phyloP scores from a whole-genome alignment of 768 basidiomycete species.

The Pulveroboletus sp. region DNA sequence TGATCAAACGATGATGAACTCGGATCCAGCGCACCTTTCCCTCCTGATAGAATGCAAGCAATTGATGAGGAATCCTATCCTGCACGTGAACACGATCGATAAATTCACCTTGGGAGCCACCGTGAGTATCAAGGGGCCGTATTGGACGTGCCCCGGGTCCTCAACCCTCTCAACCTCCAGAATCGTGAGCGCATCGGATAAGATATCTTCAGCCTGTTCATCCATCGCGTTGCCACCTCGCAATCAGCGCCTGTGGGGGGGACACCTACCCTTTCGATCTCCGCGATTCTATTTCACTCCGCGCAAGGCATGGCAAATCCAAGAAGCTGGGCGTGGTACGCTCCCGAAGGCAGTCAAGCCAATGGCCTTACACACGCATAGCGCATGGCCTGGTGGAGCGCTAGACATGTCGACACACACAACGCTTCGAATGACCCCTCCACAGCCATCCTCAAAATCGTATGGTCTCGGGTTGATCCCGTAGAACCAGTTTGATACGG shows the following conservation, averaged over 20 bases:
- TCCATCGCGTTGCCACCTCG: slow-evolving; percentile 3
- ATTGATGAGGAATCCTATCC: not conserved
- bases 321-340: not conserved
- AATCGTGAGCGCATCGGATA: slow-evolving; percentile 51
- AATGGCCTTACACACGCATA: too few relatives aligned
- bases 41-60: slow-evolving; percentile 37
- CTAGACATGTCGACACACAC: not conserved
- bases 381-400: not conserved
- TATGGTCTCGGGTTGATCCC: not conserved
- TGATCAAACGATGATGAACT: slow-evolving; percentile 4
- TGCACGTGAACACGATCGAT: not conserved
- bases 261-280: slow-evolving; percentile 14
- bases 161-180: slow-evolving; percentile 44
- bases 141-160: slow-evolving; percentile 45
- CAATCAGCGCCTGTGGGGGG: too few relatives aligned
- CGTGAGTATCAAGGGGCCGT: slow-evolving; percentile 53
- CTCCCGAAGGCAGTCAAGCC: not conserved
- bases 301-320: slow-evolving; percentile 9
- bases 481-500: slow-evolving; percentile 6
- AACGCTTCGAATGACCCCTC: not conserved
- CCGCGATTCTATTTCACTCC: slow-evolving; percentile 21
- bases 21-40: slow-evolving; percentile 47
- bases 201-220: slow-evolving; percentile 43
- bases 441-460: not conserved
- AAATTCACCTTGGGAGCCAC: slow-evolving; percentile 55